These are phyloP conservation scores for Scalesia atractyloides DNA, from an alignment of 129 eudicot species.

Conservation along the genomic window DNA sequence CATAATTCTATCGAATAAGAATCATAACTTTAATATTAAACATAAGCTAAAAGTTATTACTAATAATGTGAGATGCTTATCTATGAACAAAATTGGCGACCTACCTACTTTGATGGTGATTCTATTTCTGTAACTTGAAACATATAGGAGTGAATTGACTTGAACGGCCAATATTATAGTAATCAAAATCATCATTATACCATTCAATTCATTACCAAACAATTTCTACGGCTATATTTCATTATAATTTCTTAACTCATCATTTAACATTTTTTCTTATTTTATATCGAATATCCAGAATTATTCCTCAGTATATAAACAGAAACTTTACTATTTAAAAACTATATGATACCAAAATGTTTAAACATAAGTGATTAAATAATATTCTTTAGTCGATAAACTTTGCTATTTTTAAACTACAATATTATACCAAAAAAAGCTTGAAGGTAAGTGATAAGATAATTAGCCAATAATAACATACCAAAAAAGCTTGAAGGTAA, in stretches of 20 bases:
- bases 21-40: no score
- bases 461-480: no score
- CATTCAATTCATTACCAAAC: slow-evolving; percentile 13
- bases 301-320: no score
- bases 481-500: no score
- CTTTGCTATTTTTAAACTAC: no score
- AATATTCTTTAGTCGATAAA: no score
- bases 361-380: no score
- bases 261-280: background rate
- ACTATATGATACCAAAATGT: no score
- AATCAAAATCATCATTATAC: slow-evolving; percentile 17
- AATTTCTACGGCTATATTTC: slow-evolving; percentile 27
- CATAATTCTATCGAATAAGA: no score
- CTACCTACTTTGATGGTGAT: slow-evolving; percentile 25
- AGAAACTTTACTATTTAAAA: no score
- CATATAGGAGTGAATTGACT: slow-evolving; percentile 16
- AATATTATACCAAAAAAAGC: no score
- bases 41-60: background rate
- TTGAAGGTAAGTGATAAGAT: no score
- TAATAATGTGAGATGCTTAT: slow-evolving; percentile 1
- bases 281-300: background rate
- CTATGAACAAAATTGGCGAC: slow-evolving; percentile 18
- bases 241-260: slow-evolving; percentile 11
- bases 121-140: background rate
- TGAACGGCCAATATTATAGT: slow-evolving; percentile 27